Conservation (phyloP, 1,139 yeast genomes). For the Taphrina sp. region DNA sequence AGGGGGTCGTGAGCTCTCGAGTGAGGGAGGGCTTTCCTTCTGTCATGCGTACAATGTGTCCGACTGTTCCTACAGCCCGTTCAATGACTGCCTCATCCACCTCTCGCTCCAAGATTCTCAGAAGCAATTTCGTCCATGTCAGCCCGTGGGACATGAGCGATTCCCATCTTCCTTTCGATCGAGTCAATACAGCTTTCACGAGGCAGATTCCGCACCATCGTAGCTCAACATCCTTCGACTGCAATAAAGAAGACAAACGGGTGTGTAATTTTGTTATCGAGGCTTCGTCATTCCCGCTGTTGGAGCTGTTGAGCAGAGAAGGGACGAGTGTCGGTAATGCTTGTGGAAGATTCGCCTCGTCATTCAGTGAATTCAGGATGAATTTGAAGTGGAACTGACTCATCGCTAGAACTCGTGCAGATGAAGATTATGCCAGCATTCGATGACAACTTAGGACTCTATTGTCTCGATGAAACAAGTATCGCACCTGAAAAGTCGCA, state of each 20-base stretch:
- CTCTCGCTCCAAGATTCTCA: conserved; percentile 27
- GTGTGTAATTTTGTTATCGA: conserved; percentile 25
- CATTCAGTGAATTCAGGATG: conserved; percentile 12
- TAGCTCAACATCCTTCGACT: conserved; percentile 19
- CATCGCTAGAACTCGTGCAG: no score
- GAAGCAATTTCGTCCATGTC: conserved; percentile 30
- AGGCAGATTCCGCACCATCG: conserved; percentile 33
- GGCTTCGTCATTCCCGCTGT: conserved; percentile 18
- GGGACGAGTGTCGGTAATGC: conserved; percentile 8
- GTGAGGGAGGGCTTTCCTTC: conserved; percentile 32
- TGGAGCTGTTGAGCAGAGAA: conserved; percentile 1
- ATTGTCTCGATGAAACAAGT: no score
- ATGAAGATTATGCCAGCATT: no score
- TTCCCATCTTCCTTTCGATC: conserved; percentile 27
- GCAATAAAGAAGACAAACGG: conserved; percentile 26
- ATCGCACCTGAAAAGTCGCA: no score
- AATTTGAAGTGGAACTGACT: conserved; percentile 20
- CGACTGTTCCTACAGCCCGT: conserved; percentile 21
- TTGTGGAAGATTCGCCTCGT: conserved; percentile 9
- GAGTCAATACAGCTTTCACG: conserved; percentile 27
- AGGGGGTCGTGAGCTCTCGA: conserved; percentile 32
- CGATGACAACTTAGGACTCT: no score
- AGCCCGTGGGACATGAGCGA: conserved; percentile 28
- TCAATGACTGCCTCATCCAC: conserved; percentile 23
- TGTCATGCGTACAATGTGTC: conserved; percentile 13